Evolutionary conservation across 225 moss, liverwort and hornwort genomes (phyloP), one percentile per base, ranked within the genome.

Genomic region (Pseudisothecium myosuroides): DNA sequence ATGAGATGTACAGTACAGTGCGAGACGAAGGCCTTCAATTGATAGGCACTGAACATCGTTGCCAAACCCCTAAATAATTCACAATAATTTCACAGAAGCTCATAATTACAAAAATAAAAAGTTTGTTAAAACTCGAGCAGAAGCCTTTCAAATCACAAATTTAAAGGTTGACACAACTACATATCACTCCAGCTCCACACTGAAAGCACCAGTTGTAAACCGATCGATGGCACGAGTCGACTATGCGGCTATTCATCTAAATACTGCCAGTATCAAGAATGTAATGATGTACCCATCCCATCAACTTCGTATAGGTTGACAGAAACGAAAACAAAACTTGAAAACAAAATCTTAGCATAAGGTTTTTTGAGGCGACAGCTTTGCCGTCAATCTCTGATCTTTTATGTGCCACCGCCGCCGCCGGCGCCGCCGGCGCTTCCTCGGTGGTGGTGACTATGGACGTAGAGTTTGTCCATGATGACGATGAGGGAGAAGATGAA

Each of bases 401-500:
- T 31, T 76, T 62, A 90, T 6, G 41, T 0, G n/a, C 79, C 21
- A 5, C 87, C 76, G 11, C 58, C 54, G 39, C 28, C 79, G 29
- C 41, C 26, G n/a, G 1, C n/a, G 27, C n/a, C n/a, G 29, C 41
- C 26, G n/a, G 1, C n/a, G 27, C n/a, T 32, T 2, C 64, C 49
- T 3, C 56, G 49, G 2, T 18, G 2, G 50, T 43, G 3, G n/a
- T 47, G 1, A 19, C 37, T 27, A n/a, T 93, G 93, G 83, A 93
- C 8, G 75, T 89, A 94, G 83, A 94, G n/a, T 78, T 85, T 92
- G 89, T 94, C 91, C 92, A 94, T 92, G 12, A 89, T 94, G 77
- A 92, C 92, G 27, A 94, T 90, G 84, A 94, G 83, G 86, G 92
- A 88, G 84, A 92, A 92, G 55, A 92, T 88, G 77, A 94, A 94